A percentile compares a stretch with the other conserved stretches of the same genome.
Conservation (phyloP, 78 protist species). For the Salpingoeca rosetta region DNA sequence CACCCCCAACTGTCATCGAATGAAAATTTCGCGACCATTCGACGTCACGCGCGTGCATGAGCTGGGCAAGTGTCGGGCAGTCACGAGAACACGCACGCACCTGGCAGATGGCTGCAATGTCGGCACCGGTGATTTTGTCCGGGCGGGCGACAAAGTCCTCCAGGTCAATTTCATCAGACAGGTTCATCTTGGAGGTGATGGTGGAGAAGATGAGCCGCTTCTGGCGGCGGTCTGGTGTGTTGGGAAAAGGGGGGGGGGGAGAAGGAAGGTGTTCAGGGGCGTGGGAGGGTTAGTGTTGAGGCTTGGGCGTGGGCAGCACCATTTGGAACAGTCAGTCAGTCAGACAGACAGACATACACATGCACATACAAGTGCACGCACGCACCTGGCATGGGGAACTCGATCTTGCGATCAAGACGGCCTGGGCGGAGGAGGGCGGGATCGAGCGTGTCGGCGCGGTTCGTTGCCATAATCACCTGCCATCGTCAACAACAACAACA, state of each 20-base stretch:
- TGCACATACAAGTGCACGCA: background rate
- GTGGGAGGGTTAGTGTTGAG: background rate
- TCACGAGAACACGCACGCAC: background rate
- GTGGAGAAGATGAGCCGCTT: slow-evolving; percentile 92
- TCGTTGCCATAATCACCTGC: slow-evolving; percentile 99
- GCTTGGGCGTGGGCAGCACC: too few species aligned
- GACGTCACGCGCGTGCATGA: too few species aligned
- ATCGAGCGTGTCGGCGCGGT: slow-evolving; percentile 99
- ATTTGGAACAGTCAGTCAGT: too few species aligned
- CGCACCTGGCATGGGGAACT: slow-evolving; percentile 31
- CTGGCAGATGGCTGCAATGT: slow-evolving; percentile 93
- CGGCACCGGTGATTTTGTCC: slow-evolving; percentile 93
- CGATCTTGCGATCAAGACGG: slow-evolving; percentile 84
- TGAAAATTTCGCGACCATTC: too few species aligned
- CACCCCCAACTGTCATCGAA: too few species aligned
- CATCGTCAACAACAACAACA: background rate
- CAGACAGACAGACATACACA: too few species aligned
- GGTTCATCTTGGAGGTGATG: slow-evolving; percentile 91
- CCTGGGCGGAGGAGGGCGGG: slow-evolving; percentile 99
- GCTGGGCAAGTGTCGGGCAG: too few species aligned
- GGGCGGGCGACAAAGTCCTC: slow-evolving; percentile 96
- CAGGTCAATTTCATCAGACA: slow-evolving; percentile 97
- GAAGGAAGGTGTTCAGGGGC: background rate
- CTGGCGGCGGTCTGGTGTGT: slow-evolving; percentile 92
- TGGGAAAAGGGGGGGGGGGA: background rate